Evolutionary conservation across 148 eudicot genomes (phyloP), one percentile per base, ranked within the genome.

Genomic region (Amaranthus cruentus): DNA sequence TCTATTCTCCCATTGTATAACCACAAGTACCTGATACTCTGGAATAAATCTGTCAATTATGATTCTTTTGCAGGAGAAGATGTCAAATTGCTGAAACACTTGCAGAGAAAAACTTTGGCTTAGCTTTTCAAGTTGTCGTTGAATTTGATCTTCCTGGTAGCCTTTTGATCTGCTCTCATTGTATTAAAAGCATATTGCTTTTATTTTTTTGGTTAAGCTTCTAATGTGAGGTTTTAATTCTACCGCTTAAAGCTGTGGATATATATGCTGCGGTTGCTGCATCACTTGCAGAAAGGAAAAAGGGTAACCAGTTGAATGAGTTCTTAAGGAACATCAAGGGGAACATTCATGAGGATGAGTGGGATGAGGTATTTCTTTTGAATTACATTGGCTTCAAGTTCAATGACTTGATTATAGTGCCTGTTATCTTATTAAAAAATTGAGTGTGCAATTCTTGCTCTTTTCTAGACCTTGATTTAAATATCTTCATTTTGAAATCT

Each of bases 241-340:
- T 15, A 74, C 49, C 47, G 43, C 44, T 71, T 76, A 66, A 89
- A 95, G 99, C 93, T 78, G 96, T 95, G 77, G 94, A 95, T 77
- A 95, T 95, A 75, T 95, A 95, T 85, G 99, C 99, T 79, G 99
- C 96, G 66, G 96, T 95, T 83, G 96, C 99, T 62, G 89, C 99
- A 75, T 95, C 99, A 43, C 96, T 95, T 83, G 99, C 99, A 77
- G 99, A 95, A 79, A 87, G 99, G 79, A 95, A 95, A 78, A 95
- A 73, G 75, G 99, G 96, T 57, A 87, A 93, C 65, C 96, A 90
- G 58, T 78, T 95, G 78, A 95, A 91, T 49, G 99, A 95, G 75
- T 91, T 95, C 79, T 88, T 95, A 81, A 83, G 82, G 83, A 90
- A 90, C 83, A 87, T 95, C 66, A 92, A 95, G 84, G 96, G 99